Evolutionary conservation across 495 filamentous ascomycete species (phyloP).

Genomic region (Opeltia flavorubescens): DNA sequence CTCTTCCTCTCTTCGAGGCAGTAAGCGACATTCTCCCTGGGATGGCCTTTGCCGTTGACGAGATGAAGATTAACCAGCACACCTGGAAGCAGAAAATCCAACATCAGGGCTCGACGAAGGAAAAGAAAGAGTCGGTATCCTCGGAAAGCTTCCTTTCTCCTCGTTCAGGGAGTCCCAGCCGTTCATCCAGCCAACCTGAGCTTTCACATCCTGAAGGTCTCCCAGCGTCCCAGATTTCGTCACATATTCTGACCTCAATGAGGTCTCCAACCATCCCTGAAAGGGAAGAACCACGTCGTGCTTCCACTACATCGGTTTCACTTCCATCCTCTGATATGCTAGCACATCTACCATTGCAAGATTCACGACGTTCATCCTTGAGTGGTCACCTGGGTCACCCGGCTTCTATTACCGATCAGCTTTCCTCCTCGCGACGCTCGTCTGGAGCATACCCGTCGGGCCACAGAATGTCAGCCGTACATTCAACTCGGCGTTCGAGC

Average conservation of each 20-base stretch:
- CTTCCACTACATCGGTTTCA: slow-evolving; percentile 5
- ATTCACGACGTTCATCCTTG: slow-evolving; percentile 14
- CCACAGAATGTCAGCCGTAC: slow-evolving; percentile 2
- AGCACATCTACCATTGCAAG: not conserved
- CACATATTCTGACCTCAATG: not conserved
- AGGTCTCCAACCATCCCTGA: slow-evolving; percentile 1
- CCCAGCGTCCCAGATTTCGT: slow-evolving; percentile 13
- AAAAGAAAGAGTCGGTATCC: slow-evolving; percentile 7
- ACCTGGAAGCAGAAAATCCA: slow-evolving; percentile 59
- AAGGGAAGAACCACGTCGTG: slow-evolving; percentile 8
- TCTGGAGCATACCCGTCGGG: slow-evolving; percentile 16
- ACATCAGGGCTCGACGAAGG: slow-evolving; percentile 22
- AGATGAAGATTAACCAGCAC: slow-evolving; percentile 58
- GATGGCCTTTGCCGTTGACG: slow-evolving; percentile 68
- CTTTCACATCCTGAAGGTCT: slow-evolving; percentile 18
- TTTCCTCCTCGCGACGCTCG: slow-evolving; percentile 16
- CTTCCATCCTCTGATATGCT: slow-evolving; percentile 5
- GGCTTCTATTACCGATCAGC: slow-evolving; percentile 3
- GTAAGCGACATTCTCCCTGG: slow-evolving; percentile 71
- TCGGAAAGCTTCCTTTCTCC: slow-evolving; percentile 10
- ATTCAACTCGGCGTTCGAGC: slow-evolving; percentile 13
- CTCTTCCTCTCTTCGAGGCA: slow-evolving; percentile 75
- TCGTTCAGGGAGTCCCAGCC: slow-evolving; percentile 13
- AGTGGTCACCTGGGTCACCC: slow-evolving; percentile 6
- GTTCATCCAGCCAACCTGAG: slow-evolving; percentile 12